Evolutionary conservation across 371 early-diverging fungal species (phyloP).

Genomic region (Funneliformis caledonium): DNA sequence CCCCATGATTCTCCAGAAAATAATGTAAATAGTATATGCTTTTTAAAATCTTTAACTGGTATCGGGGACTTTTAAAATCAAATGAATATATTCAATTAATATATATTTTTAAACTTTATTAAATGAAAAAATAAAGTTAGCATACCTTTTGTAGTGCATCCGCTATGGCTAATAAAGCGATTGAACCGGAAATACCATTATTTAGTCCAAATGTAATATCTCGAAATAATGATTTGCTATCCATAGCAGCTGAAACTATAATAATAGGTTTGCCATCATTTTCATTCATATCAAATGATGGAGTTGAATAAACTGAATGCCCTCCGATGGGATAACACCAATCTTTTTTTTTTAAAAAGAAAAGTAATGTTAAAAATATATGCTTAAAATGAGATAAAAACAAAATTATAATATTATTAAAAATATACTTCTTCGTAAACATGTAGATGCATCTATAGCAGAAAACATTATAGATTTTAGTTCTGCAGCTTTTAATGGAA

Average conservation of each 20-base stretch:
- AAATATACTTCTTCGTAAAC: conserved; percentile 66
- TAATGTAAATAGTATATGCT: conserved; percentile 73
- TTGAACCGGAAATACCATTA: conserved; percentile 61
- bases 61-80: conserved; percentile 53
- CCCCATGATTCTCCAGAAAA: conserved; percentile 81
- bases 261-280: conserved; percentile 69
- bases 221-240: conserved; percentile 70
- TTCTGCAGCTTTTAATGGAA: conserved; percentile 72
- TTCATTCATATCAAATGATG: conserved; percentile 56
- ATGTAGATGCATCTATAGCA: conserved; percentile 67
- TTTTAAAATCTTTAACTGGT: conserved; percentile 53
- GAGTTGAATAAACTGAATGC: conserved; percentile 72
- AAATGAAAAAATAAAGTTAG: neutral
- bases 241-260: conserved; percentile 68
- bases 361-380: neutral
- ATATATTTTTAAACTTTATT: neutral
- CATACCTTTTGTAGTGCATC: conserved; percentile 72
- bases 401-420: neutral
- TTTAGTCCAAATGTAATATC: conserved; percentile 63
- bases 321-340: conserved; percentile 78
- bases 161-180: conserved; percentile 70
- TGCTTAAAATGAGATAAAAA: neutral
- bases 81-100: neutral
- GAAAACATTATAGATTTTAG: conserved; percentile 77
- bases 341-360: conserved; percentile 43